A percentile compares a stretch with the other conserved stretches of the same genome.
These are phyloP conservation scores for Talaromyces sp. DNA, from an alignment of 2,329 filamentous ascomycete genomes.

Conservation along the genomic window DNA sequence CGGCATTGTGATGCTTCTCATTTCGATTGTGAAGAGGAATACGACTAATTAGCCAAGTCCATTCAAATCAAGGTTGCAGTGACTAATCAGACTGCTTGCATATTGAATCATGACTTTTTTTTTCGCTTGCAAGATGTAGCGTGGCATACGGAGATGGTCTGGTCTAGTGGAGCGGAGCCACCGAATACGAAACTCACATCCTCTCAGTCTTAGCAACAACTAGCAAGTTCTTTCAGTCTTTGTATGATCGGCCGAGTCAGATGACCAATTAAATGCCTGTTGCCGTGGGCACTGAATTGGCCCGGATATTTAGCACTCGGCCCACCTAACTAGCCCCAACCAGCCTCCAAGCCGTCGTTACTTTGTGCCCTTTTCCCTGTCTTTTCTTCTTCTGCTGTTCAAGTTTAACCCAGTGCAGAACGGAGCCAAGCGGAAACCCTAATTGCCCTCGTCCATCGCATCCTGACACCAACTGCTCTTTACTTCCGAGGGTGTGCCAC, in stretches of 20 bases:
- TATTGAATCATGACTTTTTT: neutral
- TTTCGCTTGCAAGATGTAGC: neutral
- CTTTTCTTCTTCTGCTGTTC: neutral
- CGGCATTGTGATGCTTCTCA: constrained; percentile 9
- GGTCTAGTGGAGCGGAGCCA: neutral
- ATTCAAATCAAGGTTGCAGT: neutral
- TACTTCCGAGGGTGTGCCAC: constrained; percentile 5
- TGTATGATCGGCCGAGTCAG: constrained; percentile 7
- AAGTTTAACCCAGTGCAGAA: neutral
- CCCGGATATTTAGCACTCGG: neutral
- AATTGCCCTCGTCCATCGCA: neutral
- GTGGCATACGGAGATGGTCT: constrained; percentile 4
- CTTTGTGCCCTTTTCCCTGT: neutral
- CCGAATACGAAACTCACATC: constrained; percentile 3
- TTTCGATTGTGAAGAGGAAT: neutral
- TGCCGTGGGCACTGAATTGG: neutral
- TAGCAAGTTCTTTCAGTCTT: neutral
- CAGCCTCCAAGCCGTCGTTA: neutral
- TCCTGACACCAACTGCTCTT: neutral
- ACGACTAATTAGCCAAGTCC: neutral
- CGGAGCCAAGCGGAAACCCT: neutral
- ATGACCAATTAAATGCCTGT: neutral
- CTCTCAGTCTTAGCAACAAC: neutral
- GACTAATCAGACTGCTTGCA: constrained; percentile 7
- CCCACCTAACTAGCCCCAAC: neutral